A percentile compares a stretch with the other conserved stretches of the same genome.
Conservation (phyloP, 2,329 filamentous ascomycete genomes). For the Neocucurbitaria cava region DNA sequence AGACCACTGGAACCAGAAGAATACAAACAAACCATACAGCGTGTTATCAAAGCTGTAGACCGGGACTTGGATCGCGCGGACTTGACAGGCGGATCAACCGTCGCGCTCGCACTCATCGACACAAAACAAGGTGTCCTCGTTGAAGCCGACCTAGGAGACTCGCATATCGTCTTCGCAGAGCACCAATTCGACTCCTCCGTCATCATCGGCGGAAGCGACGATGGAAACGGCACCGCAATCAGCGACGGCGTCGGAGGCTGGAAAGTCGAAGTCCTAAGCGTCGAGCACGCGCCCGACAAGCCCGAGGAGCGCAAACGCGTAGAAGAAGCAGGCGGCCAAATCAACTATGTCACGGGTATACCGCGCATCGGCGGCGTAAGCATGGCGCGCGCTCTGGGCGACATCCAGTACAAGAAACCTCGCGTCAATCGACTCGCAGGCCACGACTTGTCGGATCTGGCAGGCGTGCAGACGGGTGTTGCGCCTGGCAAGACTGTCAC, state of each 20-base stretch:
- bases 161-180: conserved; percentile 27
- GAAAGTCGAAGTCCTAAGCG: conserved; percentile 24
- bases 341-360: conserved; percentile 30
- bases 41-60: conserved; percentile 28
- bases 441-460: conserved; percentile 31
- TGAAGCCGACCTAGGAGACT: conserved; percentile 32
- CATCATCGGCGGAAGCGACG: conserved; percentile 8
- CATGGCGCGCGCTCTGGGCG: conserved; percentile 34
- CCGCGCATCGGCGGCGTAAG: conserved; percentile 31
- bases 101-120: conserved; percentile 30
- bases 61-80: conserved; percentile 21
- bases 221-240: conserved; percentile 6
- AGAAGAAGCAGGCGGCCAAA: conserved; percentile 30
- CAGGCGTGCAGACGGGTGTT: conserved; percentile 31
- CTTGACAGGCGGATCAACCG: conserved; percentile 31
- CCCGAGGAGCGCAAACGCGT: conserved; percentile 28
- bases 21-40: conserved; percentile 31
- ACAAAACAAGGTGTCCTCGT: conserved; percentile 28
- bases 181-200: conserved; percentile 12
- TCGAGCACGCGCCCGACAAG: conserved; percentile 25
- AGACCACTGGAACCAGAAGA: conserved; percentile 21
- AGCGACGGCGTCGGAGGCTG: conserved; percentile 21
- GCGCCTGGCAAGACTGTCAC: conserved; percentile 28
- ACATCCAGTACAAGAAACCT: conserved; percentile 31
- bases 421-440: conserved; percentile 32